phyloP scores from a whole-genome alignment of 176 grass and related monocot species.

The Otatea glauca region DNA sequence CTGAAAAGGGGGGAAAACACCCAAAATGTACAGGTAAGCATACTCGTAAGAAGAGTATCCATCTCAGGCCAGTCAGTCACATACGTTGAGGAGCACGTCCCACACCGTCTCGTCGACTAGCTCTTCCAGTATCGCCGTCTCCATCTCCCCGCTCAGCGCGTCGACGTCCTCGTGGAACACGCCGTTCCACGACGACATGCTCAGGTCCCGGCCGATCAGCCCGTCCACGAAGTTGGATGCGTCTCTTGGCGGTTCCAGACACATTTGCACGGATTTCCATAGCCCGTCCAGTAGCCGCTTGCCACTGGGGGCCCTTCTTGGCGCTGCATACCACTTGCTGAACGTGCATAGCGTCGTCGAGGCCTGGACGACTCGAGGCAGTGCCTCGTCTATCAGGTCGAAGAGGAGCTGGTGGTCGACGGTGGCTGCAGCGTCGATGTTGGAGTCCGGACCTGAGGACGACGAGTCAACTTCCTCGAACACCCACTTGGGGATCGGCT shows the following conservation, averaged over 20 bases:
- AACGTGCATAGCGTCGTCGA: constrained; percentile 46
- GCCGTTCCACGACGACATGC: constrained; percentile 56
- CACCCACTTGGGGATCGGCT: constrained; percentile 68
- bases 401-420: constrained; percentile 72
- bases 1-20: neutral
- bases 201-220: constrained; percentile 75
- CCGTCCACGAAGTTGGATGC: constrained; percentile 51
- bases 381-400: constrained; percentile 73
- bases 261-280: constrained; percentile 51
- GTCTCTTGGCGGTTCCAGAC: constrained; percentile 19
- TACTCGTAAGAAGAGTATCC: constrained; percentile 2
- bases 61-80: constrained; percentile 24
- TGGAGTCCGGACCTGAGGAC: neutral
- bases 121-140: constrained; percentile 66
- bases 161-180: constrained; percentile 59
- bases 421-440: neutral
- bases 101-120: constrained; percentile 75
- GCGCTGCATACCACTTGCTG: constrained; percentile 44
- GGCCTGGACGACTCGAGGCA: constrained; percentile 46
- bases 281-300: constrained; percentile 63
- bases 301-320: constrained; percentile 31
- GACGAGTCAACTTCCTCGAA: constrained; percentile 64
- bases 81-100: constrained; percentile 74
- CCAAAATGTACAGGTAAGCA: constrained; percentile 52
- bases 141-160: constrained; percentile 56